Base-by-base conservation (phyloP, 305 asterid genomes). In the Fraxinus albicans region DNA sequence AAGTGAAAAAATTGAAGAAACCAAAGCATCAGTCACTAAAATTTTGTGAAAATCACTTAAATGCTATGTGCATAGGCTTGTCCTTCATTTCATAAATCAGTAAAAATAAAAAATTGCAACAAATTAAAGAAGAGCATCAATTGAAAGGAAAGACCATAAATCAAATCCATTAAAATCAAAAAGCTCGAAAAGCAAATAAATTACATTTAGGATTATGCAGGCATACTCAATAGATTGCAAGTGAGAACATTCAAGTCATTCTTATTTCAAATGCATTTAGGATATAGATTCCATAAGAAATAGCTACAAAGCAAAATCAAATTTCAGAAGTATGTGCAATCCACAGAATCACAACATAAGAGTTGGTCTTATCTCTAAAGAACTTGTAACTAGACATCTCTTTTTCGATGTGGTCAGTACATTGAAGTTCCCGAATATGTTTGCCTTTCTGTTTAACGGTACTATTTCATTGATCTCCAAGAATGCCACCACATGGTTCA, bases 41-140 rank as follows among this genome's bases (percentile, higher is more conserved):
- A 79, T 50, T 25, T 40, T 0, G 29, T 12, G 31, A 6, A 34
- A 38, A 29, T 33, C 17, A 77, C 25, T 2, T 29, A 80, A 25
- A 77, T 19, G 21, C 82, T 67, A 70, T 76, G 65, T 60, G 83
- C 38, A 83, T 79, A 69, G 80, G 80, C 40, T 50, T 38, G 81
- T 63, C 25, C 53, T n/a, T 72, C 33, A 78, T 8, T 12, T 36
- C 47, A 31, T 40, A 53, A 65, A 23, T 65, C 73, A 65, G 29
- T 25, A 65, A 9, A 65, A 12, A 25, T 6, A 23, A 65, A 25
- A 25, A 9, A 9, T 27, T 55, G 67, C 76, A 23, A 65, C 77
- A 44, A 63, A 73, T 35, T 44, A 76, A 27, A 53, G 2, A 63
- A 27, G 40, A 77, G 50, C 17, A 42, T 69, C 77, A 50, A 83